These are phyloP conservation scores for Hericium coralloides DNA, from an alignment of 768 basidiomycete genomes.

Conservation along the genomic window DNA sequence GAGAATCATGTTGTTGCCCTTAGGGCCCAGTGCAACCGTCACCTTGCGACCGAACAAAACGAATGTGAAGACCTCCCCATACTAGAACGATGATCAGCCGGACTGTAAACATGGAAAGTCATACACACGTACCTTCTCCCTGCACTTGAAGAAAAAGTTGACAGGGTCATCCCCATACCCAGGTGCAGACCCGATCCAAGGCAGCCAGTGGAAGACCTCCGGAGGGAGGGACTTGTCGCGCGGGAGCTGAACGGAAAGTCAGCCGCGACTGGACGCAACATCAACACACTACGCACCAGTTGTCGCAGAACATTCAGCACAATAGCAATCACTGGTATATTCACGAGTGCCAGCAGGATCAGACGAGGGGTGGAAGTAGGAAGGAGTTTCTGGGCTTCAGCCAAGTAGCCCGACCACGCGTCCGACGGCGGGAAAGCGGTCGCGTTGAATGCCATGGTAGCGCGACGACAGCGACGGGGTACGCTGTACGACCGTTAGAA, in stretches of 20 bases:
- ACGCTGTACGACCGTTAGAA: not conserved
- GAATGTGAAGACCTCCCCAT: conserved; percentile 97
- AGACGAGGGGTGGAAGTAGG: conserved; percentile 18
- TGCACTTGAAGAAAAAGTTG: conserved; percentile 72
- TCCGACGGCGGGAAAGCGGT: conserved; percentile 13
- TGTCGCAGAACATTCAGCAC: conserved; percentile 73
- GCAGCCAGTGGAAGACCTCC: conserved; percentile 87
- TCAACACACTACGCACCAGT: conserved; percentile 39
- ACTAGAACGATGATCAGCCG: conserved; percentile 35
- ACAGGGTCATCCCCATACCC: conserved; percentile 90
- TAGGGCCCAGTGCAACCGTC: conserved; percentile 84
- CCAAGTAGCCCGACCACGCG: conserved; percentile 21
- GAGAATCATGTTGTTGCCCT: conserved; percentile 89
- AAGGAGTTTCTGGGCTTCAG: conserved; percentile 16
- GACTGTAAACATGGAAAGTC: not conserved
- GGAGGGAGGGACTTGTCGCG: conserved; percentile 71
- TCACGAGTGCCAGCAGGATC: conserved; percentile 41
- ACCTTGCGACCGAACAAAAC: conserved; percentile 81
- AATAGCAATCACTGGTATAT: conserved; percentile 59
- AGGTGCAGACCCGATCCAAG: conserved; percentile 83
- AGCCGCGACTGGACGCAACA: not conserved
- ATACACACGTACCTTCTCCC: conserved; percentile 54
- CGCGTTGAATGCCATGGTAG: conserved; percentile 18
- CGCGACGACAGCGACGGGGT: not conserved
- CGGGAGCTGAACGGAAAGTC: conserved; percentile 48